Evolutionary conservation across 108 stramenopile genomes (phyloP).

Genomic region (Ochromonas danica): DNA sequence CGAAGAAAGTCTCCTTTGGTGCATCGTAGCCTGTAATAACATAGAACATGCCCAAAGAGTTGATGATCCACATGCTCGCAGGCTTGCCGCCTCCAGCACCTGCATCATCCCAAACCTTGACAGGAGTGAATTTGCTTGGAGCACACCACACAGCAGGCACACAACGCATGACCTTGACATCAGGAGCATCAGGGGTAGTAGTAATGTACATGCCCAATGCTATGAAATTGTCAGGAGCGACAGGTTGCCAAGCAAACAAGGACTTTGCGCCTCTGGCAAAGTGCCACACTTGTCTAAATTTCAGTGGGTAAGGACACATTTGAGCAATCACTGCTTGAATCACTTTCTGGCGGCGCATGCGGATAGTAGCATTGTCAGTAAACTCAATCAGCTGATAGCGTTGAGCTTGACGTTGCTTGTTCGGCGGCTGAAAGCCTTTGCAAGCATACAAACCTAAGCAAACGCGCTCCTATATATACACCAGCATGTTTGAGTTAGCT

Average conservation of each 20-base stretch:
- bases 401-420: conserved; percentile 64
- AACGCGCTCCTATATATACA: conserved; percentile 76
- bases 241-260: conserved; percentile 92
- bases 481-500: too few relatives aligned
- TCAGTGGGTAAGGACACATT: conserved; percentile 85
- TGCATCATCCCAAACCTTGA: conserved; percentile 57
- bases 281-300: conserved; percentile 91
- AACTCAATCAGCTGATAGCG: conserved; percentile 71
- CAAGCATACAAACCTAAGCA: conserved; percentile 86
- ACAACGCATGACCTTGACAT: conserved; percentile 79
- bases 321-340: conserved; percentile 80
- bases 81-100: conserved; percentile 54
- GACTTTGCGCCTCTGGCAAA: conserved; percentile 73
- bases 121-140: conserved; percentile 47
- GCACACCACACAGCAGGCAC: conserved; percentile 76
- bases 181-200: conserved; percentile 82
- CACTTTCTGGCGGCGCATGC: conserved; percentile 84
- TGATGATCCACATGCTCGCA: conserved; percentile 51
- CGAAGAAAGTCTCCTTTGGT: conserved; percentile 21
- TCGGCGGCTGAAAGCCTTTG: conserved; percentile 77
- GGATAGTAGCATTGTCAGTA: conserved; percentile 85
- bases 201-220: conserved; percentile 88
- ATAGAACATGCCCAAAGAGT: conserved; percentile 46
- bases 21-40: conserved; percentile 35
- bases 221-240: conserved; percentile 90